These are phyloP conservation scores for Argentina anserina DNA, from an alignment of 306 rosid genomes.

Conservation along the genomic window DNA sequence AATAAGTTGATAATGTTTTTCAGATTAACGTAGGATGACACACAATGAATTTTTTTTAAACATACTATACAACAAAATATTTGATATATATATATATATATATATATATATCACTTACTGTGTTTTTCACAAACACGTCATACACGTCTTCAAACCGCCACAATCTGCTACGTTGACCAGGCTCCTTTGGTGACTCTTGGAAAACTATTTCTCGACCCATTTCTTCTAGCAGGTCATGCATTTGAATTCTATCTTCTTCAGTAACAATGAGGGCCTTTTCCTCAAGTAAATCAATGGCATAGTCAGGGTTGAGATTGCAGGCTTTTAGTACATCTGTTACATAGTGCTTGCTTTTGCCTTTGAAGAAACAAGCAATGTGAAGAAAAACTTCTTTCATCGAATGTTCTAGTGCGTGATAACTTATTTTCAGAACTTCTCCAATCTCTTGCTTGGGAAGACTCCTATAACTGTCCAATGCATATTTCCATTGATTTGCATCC, in stretches of 20 bases:
- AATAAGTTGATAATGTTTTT: no score
- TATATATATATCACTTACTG: background rate
- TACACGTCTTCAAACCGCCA: constrained; percentile 30
- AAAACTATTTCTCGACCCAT: constrained; percentile 30
- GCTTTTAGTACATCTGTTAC: constrained; percentile 27
- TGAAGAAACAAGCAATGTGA: no score
- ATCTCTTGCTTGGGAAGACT: no score
- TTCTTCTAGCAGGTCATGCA: constrained; percentile 47
- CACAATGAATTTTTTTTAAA: no score
- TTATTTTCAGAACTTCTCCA: no score
- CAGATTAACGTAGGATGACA: no score
- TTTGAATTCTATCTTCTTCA: background rate
- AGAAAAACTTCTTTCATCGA: no score
- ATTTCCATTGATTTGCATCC: no score
- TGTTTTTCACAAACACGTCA: background rate
- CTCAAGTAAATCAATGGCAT: background rate
- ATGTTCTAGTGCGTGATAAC: no score
- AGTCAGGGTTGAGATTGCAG: constrained; percentile 12
- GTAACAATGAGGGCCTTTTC: constrained; percentile 7
- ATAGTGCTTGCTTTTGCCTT: background rate
- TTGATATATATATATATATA: no score
- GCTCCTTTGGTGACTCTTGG: constrained; percentile 8
- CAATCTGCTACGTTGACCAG: constrained; percentile 22
- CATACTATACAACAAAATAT: background rate
- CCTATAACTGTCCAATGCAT: no score